A percentile compares a stretch with the other conserved stretches of the same genome.
These are phyloP conservation scores for Coemansia sp. DNA, from an alignment of 192 early-diverging fungal species.

Conservation along the genomic window DNA sequence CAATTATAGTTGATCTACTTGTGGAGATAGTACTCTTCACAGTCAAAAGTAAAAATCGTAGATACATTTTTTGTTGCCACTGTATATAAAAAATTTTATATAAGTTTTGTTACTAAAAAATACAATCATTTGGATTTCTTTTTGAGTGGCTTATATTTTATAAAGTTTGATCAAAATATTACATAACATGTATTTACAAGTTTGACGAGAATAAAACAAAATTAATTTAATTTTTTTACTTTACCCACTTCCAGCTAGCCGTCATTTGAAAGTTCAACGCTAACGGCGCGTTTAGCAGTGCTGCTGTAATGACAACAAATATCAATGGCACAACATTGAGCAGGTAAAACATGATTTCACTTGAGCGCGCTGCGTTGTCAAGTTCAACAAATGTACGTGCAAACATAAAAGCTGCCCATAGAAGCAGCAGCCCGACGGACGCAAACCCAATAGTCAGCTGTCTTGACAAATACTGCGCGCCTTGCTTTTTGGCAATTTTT, in stretches of 20 bases:
- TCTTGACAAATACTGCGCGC: neutral
- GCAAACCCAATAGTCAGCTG: neutral
- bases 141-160: neutral
- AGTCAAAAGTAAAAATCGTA: too few species aligned
- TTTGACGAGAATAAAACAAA: neutral
- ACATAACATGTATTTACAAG: constrained; percentile 3
- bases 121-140: too few species aligned
- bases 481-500: neutral
- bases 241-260: constrained; percentile 14
- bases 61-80: too few species aligned
- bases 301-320: constrained; percentile 9
- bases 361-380: constrained; percentile 8
- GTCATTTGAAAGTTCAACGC: constrained; percentile 40
- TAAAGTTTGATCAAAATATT: too few species aligned
- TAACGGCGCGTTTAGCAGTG: constrained; percentile 17
- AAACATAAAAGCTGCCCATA: constrained; percentile 38
- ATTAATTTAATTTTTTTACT: constrained; percentile 7
- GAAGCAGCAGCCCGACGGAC: constrained; percentile 8
- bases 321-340: constrained; percentile 18
- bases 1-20: too few species aligned
- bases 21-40: too few species aligned
- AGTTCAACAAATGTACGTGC: constrained; percentile 20
- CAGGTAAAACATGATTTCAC: constrained; percentile 22
- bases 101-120: neutral
- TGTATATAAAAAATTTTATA: too few species aligned